phyloP scores from a whole-genome alignment of 2,329 filamentous ascomycete genomes.

The Stachybotrys echinatus region DNA sequence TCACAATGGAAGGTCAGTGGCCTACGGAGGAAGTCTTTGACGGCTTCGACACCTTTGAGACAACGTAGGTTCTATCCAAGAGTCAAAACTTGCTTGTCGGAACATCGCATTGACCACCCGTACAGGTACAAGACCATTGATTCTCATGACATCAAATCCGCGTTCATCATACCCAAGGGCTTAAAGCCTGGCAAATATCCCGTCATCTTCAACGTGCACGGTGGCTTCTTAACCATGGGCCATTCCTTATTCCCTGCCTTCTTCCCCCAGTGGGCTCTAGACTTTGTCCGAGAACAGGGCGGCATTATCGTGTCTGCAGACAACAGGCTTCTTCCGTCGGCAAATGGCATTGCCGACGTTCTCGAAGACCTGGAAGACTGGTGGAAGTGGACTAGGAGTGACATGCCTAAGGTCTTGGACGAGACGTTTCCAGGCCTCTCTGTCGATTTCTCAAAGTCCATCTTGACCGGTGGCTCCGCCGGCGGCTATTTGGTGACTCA shows the following conservation, averaged over 20 bases:
- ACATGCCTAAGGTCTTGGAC: conserved; percentile 1
- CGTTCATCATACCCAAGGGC: conserved; percentile 17
- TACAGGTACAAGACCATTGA: conserved; percentile 14
- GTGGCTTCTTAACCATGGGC: conserved; percentile 15
- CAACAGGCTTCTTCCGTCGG: conserved; percentile 16
- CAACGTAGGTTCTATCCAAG: background rate
- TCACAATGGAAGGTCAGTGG: too few species aligned
- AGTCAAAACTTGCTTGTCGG: rapidly evolving
- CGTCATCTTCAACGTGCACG: conserved; percentile 17
- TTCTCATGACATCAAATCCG: conserved; percentile 12
- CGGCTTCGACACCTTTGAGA: conserved; percentile 2
- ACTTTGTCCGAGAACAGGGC: conserved; percentile 14
- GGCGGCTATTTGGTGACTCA: conserved; percentile 17
- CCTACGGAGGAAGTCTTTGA: conserved; percentile 9
- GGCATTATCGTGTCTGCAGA: conserved; percentile 19
- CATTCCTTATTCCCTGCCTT: conserved; percentile 15
- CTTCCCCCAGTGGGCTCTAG: conserved; percentile 14
- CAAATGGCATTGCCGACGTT: conserved; percentile 16
- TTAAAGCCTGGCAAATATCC: conserved; percentile 14
- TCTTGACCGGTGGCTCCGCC: conserved; percentile 14
- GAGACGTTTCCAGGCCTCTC: conserved; percentile 4
- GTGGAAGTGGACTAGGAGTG: conserved; percentile 16
- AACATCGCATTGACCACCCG: background rate
- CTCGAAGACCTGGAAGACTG: conserved; percentile 19
- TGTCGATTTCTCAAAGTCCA: conserved; percentile 8